Evolutionary conservation across 495 filamentous ascomycete species (phyloP), one percentile per base, ranked within the genome.

Genomic region (Penicillium egyptiacum): DNA sequence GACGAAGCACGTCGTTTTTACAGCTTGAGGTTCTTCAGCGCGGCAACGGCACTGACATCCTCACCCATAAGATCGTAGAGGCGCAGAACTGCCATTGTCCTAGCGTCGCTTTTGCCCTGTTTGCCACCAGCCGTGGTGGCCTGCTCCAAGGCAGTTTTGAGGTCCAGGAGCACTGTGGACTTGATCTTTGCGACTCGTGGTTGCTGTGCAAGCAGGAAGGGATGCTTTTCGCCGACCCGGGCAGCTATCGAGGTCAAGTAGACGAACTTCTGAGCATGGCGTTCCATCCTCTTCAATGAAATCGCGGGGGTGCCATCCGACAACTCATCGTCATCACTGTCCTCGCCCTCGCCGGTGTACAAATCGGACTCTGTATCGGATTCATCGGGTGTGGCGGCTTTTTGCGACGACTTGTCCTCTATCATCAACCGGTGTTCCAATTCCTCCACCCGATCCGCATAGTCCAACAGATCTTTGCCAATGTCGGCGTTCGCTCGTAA

Each of bases 41-140:
- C 79, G 33, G 70, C 64, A 8, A 78, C 66, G 1, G 88, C 89
- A 58, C 93, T 91, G 17, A 66, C 76, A 60, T 85, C 82, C 56
- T 91, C 92, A 9, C 84, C 88, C 64, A 97, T 75, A 17, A 86
- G 75, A n/a, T 84, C 77, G 73, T 96, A 97, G 51, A 96, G 79
- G 5, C 78, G 80, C 68, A 97, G 69, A 25, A 94, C 75, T 60
- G 83, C 86, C 67, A 92, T 67, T n/a, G 86, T 69, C 50, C 84
- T 81, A 5, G 70, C 70, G 57, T 83, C 79, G 0, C 85, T 84
- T 42, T 68, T 75, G 0, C 71, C 65, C 2, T 84, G 84, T 40
- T 69, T 75, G 0, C 71, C 66, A 3, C 81, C 83, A 0, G 80
- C 75, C 40, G 72, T 75, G 22, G 79, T 84, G 2, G 85, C 83